phyloP scores from a whole-genome alignment of 768 basidiomycete genomes.

The Hygrophoropsis aurantiaca region DNA sequence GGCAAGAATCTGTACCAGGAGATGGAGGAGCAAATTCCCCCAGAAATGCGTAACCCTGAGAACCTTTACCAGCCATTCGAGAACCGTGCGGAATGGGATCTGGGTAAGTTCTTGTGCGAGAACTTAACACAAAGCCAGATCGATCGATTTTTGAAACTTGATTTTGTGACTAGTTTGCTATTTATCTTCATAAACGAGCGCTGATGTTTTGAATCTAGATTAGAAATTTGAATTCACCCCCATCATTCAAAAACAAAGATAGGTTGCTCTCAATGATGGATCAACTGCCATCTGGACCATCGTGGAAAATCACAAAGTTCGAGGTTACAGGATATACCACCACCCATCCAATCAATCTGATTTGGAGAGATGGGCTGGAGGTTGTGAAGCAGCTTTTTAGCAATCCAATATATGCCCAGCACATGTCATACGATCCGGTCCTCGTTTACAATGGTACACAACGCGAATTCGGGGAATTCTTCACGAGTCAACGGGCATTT shows the following conservation, averaged over 20 bases:
- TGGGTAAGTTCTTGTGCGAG: slow-evolving; percentile 25
- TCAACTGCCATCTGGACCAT: slow-evolving; percentile 18
- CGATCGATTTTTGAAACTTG: slow-evolving; percentile 26
- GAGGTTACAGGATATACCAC: slow-evolving; percentile 10
- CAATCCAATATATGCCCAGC: slow-evolving; percentile 18
- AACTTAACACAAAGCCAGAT: slow-evolving; percentile 19
- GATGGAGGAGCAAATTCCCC: slow-evolving; percentile 21
- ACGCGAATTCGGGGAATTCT: slow-evolving; percentile 17
- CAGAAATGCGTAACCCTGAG: slow-evolving; percentile 6
- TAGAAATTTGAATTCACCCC: no score
- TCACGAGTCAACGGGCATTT: slow-evolving; percentile 19
- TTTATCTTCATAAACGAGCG: background rate
- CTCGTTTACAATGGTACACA: slow-evolving; percentile 22
- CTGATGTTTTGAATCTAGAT: background rate
- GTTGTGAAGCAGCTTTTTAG: slow-evolving; percentile 23
- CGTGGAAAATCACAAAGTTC: slow-evolving; percentile 16
- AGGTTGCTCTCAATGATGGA: slow-evolving; percentile 13
- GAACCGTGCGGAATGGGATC: slow-evolving; percentile 31
- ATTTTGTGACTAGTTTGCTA: slow-evolving; percentile 16
- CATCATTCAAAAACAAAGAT: slow-evolving; percentile 15
- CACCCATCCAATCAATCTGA: slow-evolving; percentile 15
- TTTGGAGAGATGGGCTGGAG: slow-evolving; percentile 26
- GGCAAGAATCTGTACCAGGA: slow-evolving; percentile 23
- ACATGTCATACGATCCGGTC: slow-evolving; percentile 16
- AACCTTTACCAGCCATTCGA: slow-evolving; percentile 34